phyloP scores from a whole-genome alignment of 805 yeast genomes.

The Lipomyces kockii region DNA sequence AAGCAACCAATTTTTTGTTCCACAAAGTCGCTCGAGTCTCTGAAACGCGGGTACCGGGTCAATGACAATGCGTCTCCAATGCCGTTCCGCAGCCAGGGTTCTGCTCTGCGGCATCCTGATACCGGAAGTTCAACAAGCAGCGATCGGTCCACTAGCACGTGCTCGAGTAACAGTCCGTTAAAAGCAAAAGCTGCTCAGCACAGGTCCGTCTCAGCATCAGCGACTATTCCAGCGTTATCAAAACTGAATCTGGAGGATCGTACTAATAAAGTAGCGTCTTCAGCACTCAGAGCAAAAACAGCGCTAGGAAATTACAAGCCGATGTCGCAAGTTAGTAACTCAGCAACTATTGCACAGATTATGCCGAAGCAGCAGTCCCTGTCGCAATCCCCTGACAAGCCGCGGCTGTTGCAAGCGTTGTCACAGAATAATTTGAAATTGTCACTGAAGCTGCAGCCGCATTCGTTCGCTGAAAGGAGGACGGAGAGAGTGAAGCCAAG shows the following conservation, averaged over 20 bases:
- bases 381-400: neutral
- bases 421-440: neutral
- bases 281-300: conserved; percentile 5
- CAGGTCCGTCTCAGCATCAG: conserved; percentile 9
- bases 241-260: neutral
- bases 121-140: conserved; percentile 8
- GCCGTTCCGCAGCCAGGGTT: neutral
- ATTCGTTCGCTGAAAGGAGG: neutral
- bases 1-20: conserved; percentile 30
- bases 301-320: conserved; percentile 7
- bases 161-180: conserved; percentile 26
- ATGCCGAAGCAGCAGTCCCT: neutral
- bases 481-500: conserved; percentile 7
- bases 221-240: neutral
- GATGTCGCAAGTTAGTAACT: neutral
- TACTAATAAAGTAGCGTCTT: neutral
- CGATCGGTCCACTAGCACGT: conserved; percentile 13
- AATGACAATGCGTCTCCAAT: conserved; percentile 18
- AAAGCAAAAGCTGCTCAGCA: conserved; percentile 1
- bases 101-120: conserved; percentile 1
- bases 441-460: neutral
- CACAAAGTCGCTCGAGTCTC: neutral
- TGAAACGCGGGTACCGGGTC: conserved; percentile 6
- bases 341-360: neutral
- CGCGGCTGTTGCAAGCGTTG: neutral